Evolutionary conservation across 2,329 filamentous ascomycete species (phyloP), one percentile per base, ranked within the genome.

Genomic region (Pseudogymnoascus sp.): DNA sequence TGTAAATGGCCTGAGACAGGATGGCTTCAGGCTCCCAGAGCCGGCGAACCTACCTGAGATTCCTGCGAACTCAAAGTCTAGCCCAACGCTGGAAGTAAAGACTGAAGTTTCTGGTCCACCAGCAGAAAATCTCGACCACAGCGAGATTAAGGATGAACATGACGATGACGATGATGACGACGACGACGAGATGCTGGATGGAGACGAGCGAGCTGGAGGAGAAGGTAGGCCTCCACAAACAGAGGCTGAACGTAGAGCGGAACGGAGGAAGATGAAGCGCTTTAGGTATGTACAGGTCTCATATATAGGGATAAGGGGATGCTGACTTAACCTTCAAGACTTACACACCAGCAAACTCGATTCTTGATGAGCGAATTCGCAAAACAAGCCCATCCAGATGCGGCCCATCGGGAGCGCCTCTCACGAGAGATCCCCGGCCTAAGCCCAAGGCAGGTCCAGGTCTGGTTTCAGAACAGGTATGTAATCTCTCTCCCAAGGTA

Each of bases 401-500:
- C 92, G 40, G 89, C 90, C 54, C 92, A 96, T 73, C 83, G 92
- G 65, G 92, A 96, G 72, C 83, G 91, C 54, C 79, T 97, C 37
- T 93, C 92, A 3, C 81, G 88, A 65, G 91, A 97, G 72, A 97
- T 97, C 50, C 92, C 93, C 33, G 93, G 92, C 0, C 77, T 97
- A 58, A 96, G 90, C 69, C 90, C 92, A 37, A 85, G 92, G 64
- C 92, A 97, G 73, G 93, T 97, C 24, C 92, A 97, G 74, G 92
- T 97, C 58, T 97, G 92, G 93, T 97, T 97, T 75, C 92, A 97
- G 75, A 97, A 97, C 75, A 85, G 92, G 92, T 96, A 82, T 68
- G 81, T 71, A 60, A 64, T 54, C n/a, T 15, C 60, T 59, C 40
- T 37, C 54, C 29, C 50, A 24, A 44, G 40, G 63, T 50, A 36